Evolutionary conservation across 1,284 basidiomycete species (phyloP), one percentile per base, ranked within the genome.

Genomic region (Taiwanofungus camphoratus): DNA sequence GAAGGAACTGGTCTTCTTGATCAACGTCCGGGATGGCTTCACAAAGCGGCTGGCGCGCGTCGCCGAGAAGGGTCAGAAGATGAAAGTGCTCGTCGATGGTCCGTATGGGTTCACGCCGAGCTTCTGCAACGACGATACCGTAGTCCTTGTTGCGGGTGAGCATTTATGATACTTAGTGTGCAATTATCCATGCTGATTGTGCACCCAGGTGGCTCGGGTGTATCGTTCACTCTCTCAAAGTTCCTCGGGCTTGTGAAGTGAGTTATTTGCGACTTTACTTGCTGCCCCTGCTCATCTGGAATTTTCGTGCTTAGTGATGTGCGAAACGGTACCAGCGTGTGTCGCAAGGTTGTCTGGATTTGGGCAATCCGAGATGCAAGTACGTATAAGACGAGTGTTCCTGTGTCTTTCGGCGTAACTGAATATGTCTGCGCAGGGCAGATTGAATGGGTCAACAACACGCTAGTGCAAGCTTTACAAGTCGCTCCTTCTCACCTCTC

Each of bases 61-160:
- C 15, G 62, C 67, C 4, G 48, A 52, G 24, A 57, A 52, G 45
- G 57, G 56, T 23, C 55, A 55, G 29, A 54, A 55, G 27, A 59
- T 68, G 40, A 65, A 63, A 30, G 68, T 72, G 7, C 65, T 70
- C 41, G 41, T 81, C 11, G 76, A 79, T 48, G 77, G 76, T 0
- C 76, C 78, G 20, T 78, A 78, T 49, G 73, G 76, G 5, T 55
- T 62, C 12, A 69, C 75, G 0, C 70, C 74, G 2, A 53, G 68
- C 33, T 54, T 77, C 16, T 51, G 63, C 23, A 61, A 63, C 9
- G 77, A 67, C 49, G 60, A 66, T 26, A 70, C 67, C 1, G 66
- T 68, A 2, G 59, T 79, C 15, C 57, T 79, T 41, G 61, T 79
- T 38, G 71, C 75, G 29, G 74, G 76, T 73, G 46, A n/a, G 63